Percentiles rank a stretch among this genome's conserved stretches.
phyloP scores from a whole-genome alignment of 495 filamentous ascomycete species.

The Daldinia childiae region DNA sequence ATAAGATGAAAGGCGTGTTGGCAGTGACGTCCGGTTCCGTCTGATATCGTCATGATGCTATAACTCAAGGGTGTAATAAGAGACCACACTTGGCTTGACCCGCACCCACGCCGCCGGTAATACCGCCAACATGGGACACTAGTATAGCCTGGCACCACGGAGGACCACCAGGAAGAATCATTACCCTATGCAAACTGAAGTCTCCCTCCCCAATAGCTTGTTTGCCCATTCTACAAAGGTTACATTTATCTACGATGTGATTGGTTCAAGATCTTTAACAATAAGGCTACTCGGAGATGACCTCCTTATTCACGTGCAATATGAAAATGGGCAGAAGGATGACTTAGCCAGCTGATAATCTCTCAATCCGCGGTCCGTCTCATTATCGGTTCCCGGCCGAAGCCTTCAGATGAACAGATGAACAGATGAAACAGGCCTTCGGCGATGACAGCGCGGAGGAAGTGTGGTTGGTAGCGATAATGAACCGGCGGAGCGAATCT shows the following conservation, averaged over 20 bases:
- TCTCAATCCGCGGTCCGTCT: neutral
- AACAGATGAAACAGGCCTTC: conserved; percentile 28
- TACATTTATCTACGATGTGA: neutral
- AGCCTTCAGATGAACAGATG: conserved; percentile 19
- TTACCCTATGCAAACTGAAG: neutral
- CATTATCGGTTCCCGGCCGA: neutral
- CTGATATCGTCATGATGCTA: neutral
- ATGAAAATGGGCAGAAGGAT: neutral
- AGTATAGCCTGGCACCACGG: too few species aligned
- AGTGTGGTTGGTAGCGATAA: conserved; percentile 34
- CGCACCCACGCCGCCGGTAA: neutral
- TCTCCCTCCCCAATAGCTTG: neutral
- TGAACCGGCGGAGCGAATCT: conserved; percentile 28
- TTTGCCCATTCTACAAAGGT: neutral
- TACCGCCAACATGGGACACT: neutral
- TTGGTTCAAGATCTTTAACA: neutral
- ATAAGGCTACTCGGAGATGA: neutral
- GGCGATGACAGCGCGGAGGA: conserved; percentile 28
- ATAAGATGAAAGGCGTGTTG: neutral
- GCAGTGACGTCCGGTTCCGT: neutral
- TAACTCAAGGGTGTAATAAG: neutral
- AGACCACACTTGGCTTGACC: neutral
- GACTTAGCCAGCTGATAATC: neutral
- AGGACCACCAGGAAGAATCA: neutral
- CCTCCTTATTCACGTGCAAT: neutral